Evolutionary conservation across 1,284 basidiomycete species (phyloP), one percentile per base, ranked within the genome.

Genomic region (Rhodotorula mucilaginosa): DNA sequence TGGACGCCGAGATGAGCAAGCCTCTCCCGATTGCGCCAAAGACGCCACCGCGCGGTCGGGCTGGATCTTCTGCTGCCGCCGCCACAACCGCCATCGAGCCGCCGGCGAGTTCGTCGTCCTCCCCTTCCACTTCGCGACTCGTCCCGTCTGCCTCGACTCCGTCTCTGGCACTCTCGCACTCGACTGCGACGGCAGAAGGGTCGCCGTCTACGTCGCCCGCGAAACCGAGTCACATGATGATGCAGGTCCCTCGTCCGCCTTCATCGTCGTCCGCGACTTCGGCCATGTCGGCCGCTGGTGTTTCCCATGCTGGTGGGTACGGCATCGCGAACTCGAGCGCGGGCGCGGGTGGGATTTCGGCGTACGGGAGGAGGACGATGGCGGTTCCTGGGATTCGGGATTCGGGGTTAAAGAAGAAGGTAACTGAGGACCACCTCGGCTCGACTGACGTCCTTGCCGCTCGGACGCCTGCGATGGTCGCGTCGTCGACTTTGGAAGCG

Each of bases 321-420:
- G 54, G 54, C 7, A 13, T 10, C 12, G 39, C 12, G 39, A 44
- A 10, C 54, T n/a, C 54, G 26, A 29, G 19, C 49, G 15, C 52
- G 52, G 12, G n/a, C 6, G 52, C 23, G 26, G 26, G 26, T 26
- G 34, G 34, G 12, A 54, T 54, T 2, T 56, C 54, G 12, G n/a
- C 26, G 26, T 56, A 56, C 7, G 54, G 54, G 3, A n/a, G 54
- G 26, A 26, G 51, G n/a, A 68, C 65, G 67, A 71, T 71, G 70
- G 44, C 67, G 10, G 44, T 71, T 3, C 70, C 70, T 2, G 70
- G 70, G 6, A 67, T 71, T 44, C 51, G 67, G 54, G 67, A 68
- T 34, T 34, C 16, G 64, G 62, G 31, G 58, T 21, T 21, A n/a
- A 62, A 61, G 64, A 58, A 64, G 52, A 23, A 19, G 56, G 70